phyloP scores from a whole-genome alignment of 306 rosid species.

The Psophocarpus tetragonolobus region DNA sequence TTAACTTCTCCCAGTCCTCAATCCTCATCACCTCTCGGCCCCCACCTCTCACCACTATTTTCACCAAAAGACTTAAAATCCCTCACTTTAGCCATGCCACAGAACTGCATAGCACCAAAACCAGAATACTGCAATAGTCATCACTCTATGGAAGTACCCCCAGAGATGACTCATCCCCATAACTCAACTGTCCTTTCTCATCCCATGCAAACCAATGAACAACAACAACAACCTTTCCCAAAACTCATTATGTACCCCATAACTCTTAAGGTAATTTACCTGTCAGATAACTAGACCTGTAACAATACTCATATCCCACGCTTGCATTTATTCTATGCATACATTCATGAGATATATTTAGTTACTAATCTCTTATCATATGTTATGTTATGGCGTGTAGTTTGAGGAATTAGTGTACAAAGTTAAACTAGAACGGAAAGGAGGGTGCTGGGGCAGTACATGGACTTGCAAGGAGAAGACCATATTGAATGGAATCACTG shows the following conservation, averaged over 20 bases:
- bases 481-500: constrained; percentile 77
- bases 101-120: constrained; percentile 58
- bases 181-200: constrained; percentile 51
- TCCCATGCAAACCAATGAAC: constrained; percentile 51
- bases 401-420: constrained; percentile 91
- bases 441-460: constrained; percentile 47
- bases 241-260: constrained; percentile 71
- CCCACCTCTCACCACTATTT: background rate
- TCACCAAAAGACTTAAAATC: constrained; percentile 28
- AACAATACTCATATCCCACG: background rate
- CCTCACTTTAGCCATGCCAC: constrained; percentile 47
- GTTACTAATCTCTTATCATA: constrained; percentile 18
- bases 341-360: constrained; percentile 4
- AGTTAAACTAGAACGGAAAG: constrained; percentile 69
- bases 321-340: constrained; percentile 25
- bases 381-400: constrained; percentile 48
- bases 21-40: constrained; percentile 22
- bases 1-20: constrained; percentile 48
- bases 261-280: constrained; percentile 67
- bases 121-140: constrained; percentile 40
- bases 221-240: constrained; percentile 50
- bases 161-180: constrained; percentile 52
- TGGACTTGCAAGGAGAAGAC: constrained; percentile 64
- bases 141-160: constrained; percentile 35
- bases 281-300: background rate